phyloP scores from a whole-genome alignment of 768 basidiomycete species.

The Lanmaoa pseudosensibilis region DNA sequence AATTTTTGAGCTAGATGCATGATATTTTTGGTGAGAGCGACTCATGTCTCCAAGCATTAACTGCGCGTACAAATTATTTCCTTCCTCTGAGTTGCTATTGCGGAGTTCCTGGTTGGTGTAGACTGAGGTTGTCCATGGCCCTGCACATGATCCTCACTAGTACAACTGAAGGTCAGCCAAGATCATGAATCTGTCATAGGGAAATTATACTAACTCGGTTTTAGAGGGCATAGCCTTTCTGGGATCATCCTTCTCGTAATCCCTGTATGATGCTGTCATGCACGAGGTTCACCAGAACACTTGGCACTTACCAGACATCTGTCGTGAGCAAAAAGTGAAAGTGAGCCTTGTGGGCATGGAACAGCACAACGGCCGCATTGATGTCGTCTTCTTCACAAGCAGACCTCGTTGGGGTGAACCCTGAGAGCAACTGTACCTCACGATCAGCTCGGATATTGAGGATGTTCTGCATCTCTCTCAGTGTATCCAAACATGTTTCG shows the following conservation, averaged over 20 bases:
- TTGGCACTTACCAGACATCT: not conserved
- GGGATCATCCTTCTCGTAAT: not conserved
- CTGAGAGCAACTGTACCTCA: not conserved
- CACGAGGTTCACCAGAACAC: not conserved
- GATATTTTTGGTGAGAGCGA: not conserved
- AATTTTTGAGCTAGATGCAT: not conserved
- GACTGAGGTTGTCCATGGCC: not conserved
- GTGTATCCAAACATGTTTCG: not conserved
- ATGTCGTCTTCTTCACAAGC: not conserved
- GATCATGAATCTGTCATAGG: too few species aligned
- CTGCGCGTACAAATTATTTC: not conserved
- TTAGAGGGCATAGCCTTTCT: not conserved
- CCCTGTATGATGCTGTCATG: not conserved
- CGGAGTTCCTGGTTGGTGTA: too few species aligned
- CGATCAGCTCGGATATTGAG: not conserved
- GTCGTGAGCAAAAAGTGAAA: slow-evolving; percentile 5
- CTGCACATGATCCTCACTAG: not conserved
- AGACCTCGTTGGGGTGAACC: not conserved
- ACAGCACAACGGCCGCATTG: not conserved
- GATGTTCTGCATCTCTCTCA: not conserved
- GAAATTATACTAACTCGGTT: not conserved
- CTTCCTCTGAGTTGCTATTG: not conserved
- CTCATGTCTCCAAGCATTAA: not conserved
- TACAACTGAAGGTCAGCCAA: not conserved
- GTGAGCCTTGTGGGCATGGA: not conserved